Evolutionary conservation across 2,329 filamentous ascomycete species (phyloP).

Genomic region (Scortechinia acanthostroma): DNA sequence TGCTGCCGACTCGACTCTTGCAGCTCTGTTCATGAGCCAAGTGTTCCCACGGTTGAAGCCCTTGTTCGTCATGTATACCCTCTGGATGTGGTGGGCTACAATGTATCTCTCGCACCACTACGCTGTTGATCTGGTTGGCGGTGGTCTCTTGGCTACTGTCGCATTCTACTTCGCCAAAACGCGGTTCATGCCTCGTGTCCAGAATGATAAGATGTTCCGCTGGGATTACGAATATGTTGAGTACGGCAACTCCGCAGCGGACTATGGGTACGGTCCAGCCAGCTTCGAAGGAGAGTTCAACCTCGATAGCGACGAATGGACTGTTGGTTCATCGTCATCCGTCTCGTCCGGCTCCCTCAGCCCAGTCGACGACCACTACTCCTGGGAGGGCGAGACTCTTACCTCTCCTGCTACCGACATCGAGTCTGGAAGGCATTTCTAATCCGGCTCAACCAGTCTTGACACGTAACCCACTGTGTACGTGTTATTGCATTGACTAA

Average conservation of each 20-base stretch:
- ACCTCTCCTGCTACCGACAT: neutral
- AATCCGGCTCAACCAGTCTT: too few relatives aligned
- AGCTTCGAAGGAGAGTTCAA: slow-evolving; percentile 31
- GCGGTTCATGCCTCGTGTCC: slow-evolving; percentile 74
- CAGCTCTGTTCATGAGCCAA: slow-evolving; percentile 87
- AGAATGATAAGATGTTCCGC: slow-evolving; percentile 76
- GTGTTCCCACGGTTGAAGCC: slow-evolving; percentile 78
- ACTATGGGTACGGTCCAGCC: neutral
- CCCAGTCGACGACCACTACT: slow-evolving; percentile 1
- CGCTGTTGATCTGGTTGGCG: slow-evolving; percentile 83
- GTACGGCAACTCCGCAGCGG: slow-evolving; percentile 51
- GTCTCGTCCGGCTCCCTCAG: neutral
- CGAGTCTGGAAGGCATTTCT: neutral
- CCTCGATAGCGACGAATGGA: slow-evolving; percentile 77
- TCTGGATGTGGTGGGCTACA: slow-evolving; percentile 97
- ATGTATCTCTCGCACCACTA: slow-evolving; percentile 99
- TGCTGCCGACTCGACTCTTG: slow-evolving; percentile 79
- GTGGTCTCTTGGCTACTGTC: slow-evolving; percentile 70
- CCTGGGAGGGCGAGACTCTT: neutral
- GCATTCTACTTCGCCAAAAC: slow-evolving; percentile 78
- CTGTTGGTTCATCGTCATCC: slow-evolving; percentile 43
- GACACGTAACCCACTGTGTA: neutral
- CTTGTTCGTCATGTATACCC: slow-evolving; percentile 74
- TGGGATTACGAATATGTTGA: slow-evolving; percentile 97
- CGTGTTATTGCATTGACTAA: slow-evolving; percentile 4